Conservation (phyloP, 2,329 filamentous ascomycete species). For the Beauveria australis region DNA sequence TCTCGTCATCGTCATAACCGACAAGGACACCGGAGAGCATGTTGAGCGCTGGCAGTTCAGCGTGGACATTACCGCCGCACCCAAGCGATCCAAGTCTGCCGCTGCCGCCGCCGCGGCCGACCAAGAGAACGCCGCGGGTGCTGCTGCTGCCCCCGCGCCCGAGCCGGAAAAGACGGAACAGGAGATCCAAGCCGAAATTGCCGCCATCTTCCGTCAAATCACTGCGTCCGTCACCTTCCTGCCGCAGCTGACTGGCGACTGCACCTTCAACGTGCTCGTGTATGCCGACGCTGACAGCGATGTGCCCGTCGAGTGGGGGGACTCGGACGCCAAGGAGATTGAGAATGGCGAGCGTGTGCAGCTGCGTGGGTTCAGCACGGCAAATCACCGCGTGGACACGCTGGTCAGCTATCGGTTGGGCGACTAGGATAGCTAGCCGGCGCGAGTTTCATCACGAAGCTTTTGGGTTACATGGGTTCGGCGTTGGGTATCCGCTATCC, state of each 20-base stretch:
- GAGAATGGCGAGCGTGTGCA: constrained; percentile 90
- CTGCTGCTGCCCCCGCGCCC: constrained; percentile 17
- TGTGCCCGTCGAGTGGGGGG: constrained; percentile 96
- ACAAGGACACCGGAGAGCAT: constrained; percentile 93
- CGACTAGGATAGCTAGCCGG: constrained; percentile 19
- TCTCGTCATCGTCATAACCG: constrained; percentile 91
- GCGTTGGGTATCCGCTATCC: neutral
- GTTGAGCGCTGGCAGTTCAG: constrained; percentile 98
- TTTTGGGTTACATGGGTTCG: neutral
- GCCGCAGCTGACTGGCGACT: constrained; percentile 80
- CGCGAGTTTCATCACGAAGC: neutral
- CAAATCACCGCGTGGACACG: constrained; percentile 88
- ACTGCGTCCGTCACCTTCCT: constrained; percentile 96
- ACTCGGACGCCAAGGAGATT: constrained; percentile 97
- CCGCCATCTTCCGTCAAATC: constrained; percentile 94
- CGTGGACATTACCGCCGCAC: constrained; percentile 42
- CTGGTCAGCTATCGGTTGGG: constrained; percentile 80
- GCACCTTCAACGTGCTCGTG: constrained; percentile 97
- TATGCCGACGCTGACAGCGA: constrained; percentile 96
- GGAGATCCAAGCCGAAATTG: constrained; percentile 93
- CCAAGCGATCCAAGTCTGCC: constrained; percentile 30
- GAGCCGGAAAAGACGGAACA: constrained; percentile 75
- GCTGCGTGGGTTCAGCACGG: constrained; percentile 90
- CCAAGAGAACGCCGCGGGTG: constrained; percentile 60
- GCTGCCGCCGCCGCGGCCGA: constrained; percentile 43